phyloP scores from a whole-genome alignment of 2,329 filamentous ascomycete genomes.

The Trichoderma sp. region DNA sequence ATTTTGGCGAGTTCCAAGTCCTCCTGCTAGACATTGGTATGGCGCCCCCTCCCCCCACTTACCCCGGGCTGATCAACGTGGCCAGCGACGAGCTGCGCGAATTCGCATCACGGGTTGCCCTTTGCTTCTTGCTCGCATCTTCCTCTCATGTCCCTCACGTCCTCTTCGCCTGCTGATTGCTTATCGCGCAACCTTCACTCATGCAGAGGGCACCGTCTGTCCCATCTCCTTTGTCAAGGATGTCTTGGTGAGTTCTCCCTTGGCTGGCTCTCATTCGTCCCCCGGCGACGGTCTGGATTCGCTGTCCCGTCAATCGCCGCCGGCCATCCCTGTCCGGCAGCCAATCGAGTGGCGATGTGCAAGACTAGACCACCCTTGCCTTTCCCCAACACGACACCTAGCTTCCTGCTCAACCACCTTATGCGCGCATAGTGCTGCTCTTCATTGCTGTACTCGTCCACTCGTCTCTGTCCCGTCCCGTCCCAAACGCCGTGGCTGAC shows the following conservation, averaged over 20 bases:
- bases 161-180: slow-evolving; percentile 17
- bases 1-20: slow-evolving; percentile 32
- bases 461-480: background rate
- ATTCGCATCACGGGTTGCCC: slow-evolving; percentile 1
- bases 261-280: slow-evolving; percentile 21
- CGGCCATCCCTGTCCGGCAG: slow-evolving; percentile 20
- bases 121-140: background rate
- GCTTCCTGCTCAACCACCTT: slow-evolving; percentile 14
- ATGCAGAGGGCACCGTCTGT: slow-evolving; percentile 74
- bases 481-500: slow-evolving; percentile 17
- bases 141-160: background rate
- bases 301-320: slow-evolving; percentile 17
- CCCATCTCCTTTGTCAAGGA: slow-evolving; percentile 83
- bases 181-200: slow-evolving; percentile 16
- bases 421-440: slow-evolving; percentile 10
- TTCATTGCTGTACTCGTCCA: background rate
- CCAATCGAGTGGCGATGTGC: slow-evolving; percentile 18
- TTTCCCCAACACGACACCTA: slow-evolving; percentile 17
- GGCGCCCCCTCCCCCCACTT: slow-evolving; percentile 15
- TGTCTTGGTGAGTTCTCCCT: slow-evolving; percentile 62
- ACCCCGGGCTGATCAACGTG: slow-evolving; percentile 13
- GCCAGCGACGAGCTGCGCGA: slow-evolving; percentile 7
- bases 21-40: slow-evolving; percentile 40
- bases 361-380: slow-evolving; percentile 16
- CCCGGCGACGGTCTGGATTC: slow-evolving; percentile 14